Percentiles rank a stretch among this genome's conserved stretches.
Conservation (phyloP, 2,329 filamentous ascomycete species). For the Pezicula rhizophila region DNA sequence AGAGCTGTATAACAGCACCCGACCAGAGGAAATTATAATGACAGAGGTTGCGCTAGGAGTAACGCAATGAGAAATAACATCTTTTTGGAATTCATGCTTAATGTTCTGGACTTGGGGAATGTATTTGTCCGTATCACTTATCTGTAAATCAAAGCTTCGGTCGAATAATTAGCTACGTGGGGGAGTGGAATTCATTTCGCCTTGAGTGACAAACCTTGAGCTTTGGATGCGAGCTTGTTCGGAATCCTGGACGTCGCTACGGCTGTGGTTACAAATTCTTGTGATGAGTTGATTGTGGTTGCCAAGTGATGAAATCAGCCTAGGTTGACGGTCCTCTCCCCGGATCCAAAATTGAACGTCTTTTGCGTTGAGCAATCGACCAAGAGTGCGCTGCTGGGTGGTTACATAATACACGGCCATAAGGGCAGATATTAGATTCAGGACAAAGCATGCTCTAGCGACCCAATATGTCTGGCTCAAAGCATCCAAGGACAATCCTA, state of each 20-base stretch:
- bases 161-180: neutral
- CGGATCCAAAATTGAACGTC: neutral
- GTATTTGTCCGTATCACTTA: neutral
- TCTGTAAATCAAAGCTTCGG: neutral
- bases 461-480: slow-evolving; percentile 8
- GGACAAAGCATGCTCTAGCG: neutral
- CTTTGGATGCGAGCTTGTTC: no score
- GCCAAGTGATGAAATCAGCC: neutral
- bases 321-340: neutral
- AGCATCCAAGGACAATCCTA: slow-evolving; percentile 2
- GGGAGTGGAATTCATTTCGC: no score
- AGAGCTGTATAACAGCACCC: slow-evolving; percentile 1
- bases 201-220: no score
- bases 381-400: neutral
- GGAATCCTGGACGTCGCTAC: no score
- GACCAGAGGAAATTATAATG: neutral
- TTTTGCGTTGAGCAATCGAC: neutral
- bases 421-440: neutral
- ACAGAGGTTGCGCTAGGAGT: neutral
- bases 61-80: neutral
- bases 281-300: no score
- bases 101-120: neutral
- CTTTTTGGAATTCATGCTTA: no score
- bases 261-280: no score
- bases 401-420: slow-evolving; percentile 5